phyloP scores from a whole-genome alignment of 768 basidiomycete genomes.

The Pleurotus platypus region DNA sequence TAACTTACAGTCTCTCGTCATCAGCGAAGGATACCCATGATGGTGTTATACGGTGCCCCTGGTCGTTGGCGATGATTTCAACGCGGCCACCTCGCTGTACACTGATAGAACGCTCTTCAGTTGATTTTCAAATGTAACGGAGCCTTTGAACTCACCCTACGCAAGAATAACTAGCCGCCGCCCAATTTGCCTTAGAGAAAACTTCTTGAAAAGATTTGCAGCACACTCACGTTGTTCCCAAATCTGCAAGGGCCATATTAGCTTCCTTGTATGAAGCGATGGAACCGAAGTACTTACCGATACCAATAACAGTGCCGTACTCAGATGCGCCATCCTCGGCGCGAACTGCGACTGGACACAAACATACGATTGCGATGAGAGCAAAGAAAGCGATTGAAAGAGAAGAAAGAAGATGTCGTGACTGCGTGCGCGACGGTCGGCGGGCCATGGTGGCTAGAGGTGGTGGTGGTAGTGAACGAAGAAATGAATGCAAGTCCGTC shows the following conservation, averaged over 20 bases:
- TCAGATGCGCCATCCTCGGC: conserved; percentile 64
- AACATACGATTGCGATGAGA: conserved; percentile 67
- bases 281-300: conserved; percentile 47
- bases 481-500: neutral
- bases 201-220: neutral
- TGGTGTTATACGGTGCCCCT: conserved; percentile 86
- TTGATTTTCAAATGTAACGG: neutral
- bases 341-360: conserved; percentile 58
- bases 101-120: conserved; percentile 31
- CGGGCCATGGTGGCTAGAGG: conserved; percentile 12
- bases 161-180: conserved; percentile 75
- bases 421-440: conserved; percentile 56
- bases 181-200: neutral
- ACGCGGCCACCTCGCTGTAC: conserved; percentile 84
- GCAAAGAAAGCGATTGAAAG: conserved; percentile 59
- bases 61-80: conserved; percentile 88
- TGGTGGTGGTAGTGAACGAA: conserved; percentile 8
- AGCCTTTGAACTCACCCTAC: conserved; percentile 65
- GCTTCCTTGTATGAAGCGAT: neutral
- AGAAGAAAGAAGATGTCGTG: conserved; percentile 52
- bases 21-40: conserved; percentile 83
- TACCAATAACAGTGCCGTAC: conserved; percentile 92
- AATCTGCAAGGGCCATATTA: conserved; percentile 44
- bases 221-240: conserved; percentile 78
- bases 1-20: conserved; percentile 65